Evolutionary conservation across 306 rosid genomes (phyloP).

Genomic region (Vigna radiata): DNA sequence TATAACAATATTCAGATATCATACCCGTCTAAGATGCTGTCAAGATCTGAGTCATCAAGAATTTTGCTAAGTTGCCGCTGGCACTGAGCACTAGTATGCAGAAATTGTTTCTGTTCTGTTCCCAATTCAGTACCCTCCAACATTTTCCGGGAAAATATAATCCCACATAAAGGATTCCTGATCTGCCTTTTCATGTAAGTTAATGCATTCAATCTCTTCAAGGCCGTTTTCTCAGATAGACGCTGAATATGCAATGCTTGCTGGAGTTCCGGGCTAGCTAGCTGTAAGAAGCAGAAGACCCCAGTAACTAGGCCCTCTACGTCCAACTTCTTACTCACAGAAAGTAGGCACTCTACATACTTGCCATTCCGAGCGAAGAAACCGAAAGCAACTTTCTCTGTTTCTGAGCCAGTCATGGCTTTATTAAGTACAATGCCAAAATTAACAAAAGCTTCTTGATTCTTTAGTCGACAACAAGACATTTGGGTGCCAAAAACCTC

Average conservation of each 20-base stretch:
- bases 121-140: constrained; percentile 79
- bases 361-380: constrained; percentile 71
- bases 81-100: constrained; percentile 75
- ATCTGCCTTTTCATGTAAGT: constrained; percentile 82
- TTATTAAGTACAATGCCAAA: constrained; percentile 78
- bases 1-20: constrained; percentile 25
- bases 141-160: constrained; percentile 67
- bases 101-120: constrained; percentile 71
- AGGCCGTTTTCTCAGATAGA: constrained; percentile 81
- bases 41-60: constrained; percentile 92
- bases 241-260: constrained; percentile 86
- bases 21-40: constrained; percentile 89
- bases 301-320: constrained; percentile 79
- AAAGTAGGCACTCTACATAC: constrained; percentile 83
- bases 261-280: constrained; percentile 91
- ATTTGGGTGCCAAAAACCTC: constrained; percentile 80
- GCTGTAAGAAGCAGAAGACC: constrained; percentile 92
- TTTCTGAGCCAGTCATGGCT: constrained; percentile 78
- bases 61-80: constrained; percentile 90
- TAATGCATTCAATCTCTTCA: constrained; percentile 78
- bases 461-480: constrained; percentile 84
- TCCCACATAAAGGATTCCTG: constrained; percentile 73
- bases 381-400: constrained; percentile 76
- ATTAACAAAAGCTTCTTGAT: constrained; percentile 87
- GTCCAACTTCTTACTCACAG: constrained; percentile 82